Evolutionary conservation across 2,329 filamentous ascomycete genomes (phyloP), one percentile per base, ranked within the genome.

Genomic region (Cordyceps cateniannulata): DNA sequence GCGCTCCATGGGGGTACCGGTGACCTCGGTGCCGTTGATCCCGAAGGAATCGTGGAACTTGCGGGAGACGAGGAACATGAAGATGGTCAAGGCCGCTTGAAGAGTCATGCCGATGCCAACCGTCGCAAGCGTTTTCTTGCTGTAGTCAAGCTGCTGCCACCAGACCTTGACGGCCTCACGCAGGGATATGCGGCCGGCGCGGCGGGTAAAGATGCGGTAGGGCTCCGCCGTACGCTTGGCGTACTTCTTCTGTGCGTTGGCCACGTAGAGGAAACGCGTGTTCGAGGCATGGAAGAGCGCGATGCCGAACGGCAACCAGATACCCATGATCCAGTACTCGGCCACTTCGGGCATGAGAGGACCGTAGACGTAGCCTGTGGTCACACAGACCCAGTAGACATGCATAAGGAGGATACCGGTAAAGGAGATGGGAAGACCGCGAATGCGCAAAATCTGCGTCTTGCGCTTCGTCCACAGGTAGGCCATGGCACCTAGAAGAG

Each of bases 261-360:
- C 83, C 59, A 86, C 76, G 64, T 85, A 75, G 20, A 86, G 77
- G 58, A 88, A 83, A 60, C 83, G 82, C 66, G 77, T 80, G 68
- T 87, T 86, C 62, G 82, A 81, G 24, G 83, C 85, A 67, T 88
- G 85, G 68, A 88, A 88, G 5, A 89, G 72, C 8, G 84, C 85
- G 59, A 89, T 84, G 25, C 86, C 85, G 52, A 85, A 80, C 12
- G 86, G 86, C 3, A 88, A 74, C 69, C 84, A 86, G 60, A 85
- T 76, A 63, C 82, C 81, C 86, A 89, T 89, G 70, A 86, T 79
- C 84, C 85, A 89, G 69, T 79, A 89, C 70, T 87, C 83, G 18
- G 76, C 76, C 22, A 78, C 73, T 57, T 82, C 82, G 0, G 83
- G 81, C 56, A 74, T 71, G 1, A 78, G 62, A 2, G 75, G 70